Evolutionary conservation across 2,329 filamentous ascomycete species (phyloP).

Genomic region (Metarhizium album): DNA sequence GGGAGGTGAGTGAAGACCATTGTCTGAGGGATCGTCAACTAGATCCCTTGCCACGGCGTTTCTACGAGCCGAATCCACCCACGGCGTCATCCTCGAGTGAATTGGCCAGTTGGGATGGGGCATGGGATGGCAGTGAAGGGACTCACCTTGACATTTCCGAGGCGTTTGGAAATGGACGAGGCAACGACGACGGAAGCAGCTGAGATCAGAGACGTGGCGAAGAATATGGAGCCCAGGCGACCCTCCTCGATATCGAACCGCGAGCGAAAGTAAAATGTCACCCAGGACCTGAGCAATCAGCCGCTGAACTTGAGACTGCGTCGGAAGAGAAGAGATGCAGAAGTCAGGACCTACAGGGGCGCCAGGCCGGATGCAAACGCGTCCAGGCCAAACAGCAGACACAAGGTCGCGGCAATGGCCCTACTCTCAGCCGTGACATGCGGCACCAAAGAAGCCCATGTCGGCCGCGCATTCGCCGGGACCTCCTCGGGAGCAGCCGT

Average conservation of each 20-base stretch:
- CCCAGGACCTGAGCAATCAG: slow-evolving; percentile 36
- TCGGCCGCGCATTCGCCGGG: slow-evolving; percentile 4
- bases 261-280: slow-evolving; percentile 44
- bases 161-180: slow-evolving; percentile 40
- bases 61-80: too few relatives aligned
- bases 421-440: slow-evolving; percentile 46
- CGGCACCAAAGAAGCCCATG: slow-evolving; percentile 30
- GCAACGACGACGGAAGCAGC: slow-evolving; percentile 41
- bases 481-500: neutral
- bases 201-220: slow-evolving; percentile 40
- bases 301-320: neutral
- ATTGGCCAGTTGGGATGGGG: too few relatives aligned
- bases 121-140: too few relatives aligned
- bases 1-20: slow-evolving; percentile 70
- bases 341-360: slow-evolving; percentile 46
- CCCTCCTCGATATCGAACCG: slow-evolving; percentile 37
- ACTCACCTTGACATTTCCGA: slow-evolving; percentile 54
- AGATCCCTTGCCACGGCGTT: neutral
- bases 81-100: too few relatives aligned
- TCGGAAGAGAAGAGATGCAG: slow-evolving; percentile 13
- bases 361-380: slow-evolving; percentile 61
- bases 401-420: slow-evolving; percentile 47
- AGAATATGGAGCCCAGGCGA: slow-evolving; percentile 43
- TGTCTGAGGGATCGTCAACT: slow-evolving; percentile 30
- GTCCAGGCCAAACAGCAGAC: slow-evolving; percentile 57